phyloP scores from a whole-genome alignment of 1,139 yeast genomes.

The Casaregolazyma lundiana region DNA sequence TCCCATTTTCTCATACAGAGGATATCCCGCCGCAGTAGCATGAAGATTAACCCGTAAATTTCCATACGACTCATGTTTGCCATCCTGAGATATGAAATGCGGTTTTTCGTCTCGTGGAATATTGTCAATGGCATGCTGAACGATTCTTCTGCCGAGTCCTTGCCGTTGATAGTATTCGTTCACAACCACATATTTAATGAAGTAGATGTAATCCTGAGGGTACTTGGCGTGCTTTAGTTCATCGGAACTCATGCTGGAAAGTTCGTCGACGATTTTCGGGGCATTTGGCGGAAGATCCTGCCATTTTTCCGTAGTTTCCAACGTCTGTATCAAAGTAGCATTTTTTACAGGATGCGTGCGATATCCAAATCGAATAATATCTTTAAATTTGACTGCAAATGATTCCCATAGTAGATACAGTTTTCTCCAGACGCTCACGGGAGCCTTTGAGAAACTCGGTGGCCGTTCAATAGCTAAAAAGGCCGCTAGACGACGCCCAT shows the following conservation, averaged over 20 bases:
- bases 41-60: neutral
- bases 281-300: conserved; percentile 1
- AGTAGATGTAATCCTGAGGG: conserved; percentile 5
- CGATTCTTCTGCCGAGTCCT: conserved; percentile 5
- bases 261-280: neutral
- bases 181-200: neutral
- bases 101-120: conserved; percentile 3
- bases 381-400: neutral
- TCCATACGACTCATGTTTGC: conserved; percentile 3
- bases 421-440: conserved; percentile 2
- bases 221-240: neutral
- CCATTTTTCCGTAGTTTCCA: neutral
- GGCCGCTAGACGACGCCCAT: conserved; percentile 4
- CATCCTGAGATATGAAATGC: conserved; percentile 4
- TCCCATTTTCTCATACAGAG: conserved; percentile 4
- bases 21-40: neutral
- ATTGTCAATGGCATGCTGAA: conserved; percentile 4
- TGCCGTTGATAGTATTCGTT: conserved; percentile 6
- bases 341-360: neutral
- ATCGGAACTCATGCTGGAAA: neutral
- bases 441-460: neutral
- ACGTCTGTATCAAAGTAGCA: neutral
- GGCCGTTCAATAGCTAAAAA: conserved; percentile 1
- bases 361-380: conserved; percentile 2
- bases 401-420: neutral